Conservation (phyloP, 23 red algal genomes). For the Gracilaria domingensis region DNA sequence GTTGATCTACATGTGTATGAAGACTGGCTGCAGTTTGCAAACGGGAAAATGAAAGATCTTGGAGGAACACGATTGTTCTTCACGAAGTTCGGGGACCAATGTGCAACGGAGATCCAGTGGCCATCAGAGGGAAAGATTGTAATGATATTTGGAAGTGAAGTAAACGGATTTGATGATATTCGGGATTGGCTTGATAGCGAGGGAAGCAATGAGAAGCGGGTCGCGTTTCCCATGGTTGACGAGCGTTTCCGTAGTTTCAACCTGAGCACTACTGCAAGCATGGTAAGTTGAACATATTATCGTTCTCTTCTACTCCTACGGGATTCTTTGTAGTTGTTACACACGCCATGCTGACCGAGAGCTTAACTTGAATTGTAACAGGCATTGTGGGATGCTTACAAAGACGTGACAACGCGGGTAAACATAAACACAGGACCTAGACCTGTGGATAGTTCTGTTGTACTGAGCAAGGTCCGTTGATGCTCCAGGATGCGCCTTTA, state of each 20-base stretch:
- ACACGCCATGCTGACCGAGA: background rate
- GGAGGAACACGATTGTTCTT: slow-evolving; percentile 76
- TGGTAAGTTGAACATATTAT: slow-evolving; percentile 20
- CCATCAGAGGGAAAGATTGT: slow-evolving; percentile 42
- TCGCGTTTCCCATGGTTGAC: slow-evolving; percentile 80
- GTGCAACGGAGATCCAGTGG: slow-evolving; percentile 62
- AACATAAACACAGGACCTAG: background rate
- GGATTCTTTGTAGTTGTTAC: background rate
- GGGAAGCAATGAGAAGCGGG: slow-evolving; percentile 14
- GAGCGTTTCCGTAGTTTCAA: slow-evolving; percentile 73
- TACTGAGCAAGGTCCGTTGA: background rate
- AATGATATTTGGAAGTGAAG: slow-evolving; percentile 71
- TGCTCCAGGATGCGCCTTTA: background rate
- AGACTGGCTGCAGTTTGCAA: slow-evolving; percentile 81
- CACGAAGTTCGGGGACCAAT: slow-evolving; percentile 78
- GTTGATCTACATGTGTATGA: slow-evolving; percentile 81
- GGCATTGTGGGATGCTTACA: slow-evolving; percentile 79
- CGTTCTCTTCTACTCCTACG: background rate
- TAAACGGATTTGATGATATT: slow-evolving; percentile 71
- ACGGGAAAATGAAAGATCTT: slow-evolving; percentile 36
- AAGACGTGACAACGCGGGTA: slow-evolving; percentile 10
- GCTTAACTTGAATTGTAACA: background rate
- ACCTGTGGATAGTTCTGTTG: background rate
- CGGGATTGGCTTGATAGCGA: slow-evolving; percentile 46
- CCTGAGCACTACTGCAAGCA: slow-evolving; percentile 74